Evolutionary conservation across 2,329 filamentous ascomycete genomes (phyloP), one percentile per base, ranked within the genome.

Genomic region (Beauveria sp.): DNA sequence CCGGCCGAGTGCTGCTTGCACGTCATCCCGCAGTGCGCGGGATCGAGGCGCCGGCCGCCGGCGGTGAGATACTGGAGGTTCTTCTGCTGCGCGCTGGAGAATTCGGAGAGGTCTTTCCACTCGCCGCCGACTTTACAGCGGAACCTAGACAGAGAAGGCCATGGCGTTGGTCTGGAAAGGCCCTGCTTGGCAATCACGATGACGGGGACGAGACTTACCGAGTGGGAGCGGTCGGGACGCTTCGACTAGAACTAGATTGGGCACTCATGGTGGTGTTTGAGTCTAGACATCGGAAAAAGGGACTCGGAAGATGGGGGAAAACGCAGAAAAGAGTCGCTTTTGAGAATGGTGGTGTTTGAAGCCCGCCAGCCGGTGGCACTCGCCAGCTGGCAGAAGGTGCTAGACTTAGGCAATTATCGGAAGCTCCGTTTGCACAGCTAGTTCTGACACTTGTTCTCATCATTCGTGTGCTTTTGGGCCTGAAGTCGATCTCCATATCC

Each of bases 1-100:
- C 67, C 67, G 2, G 70, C 63, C 0, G 68, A 67, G 57, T 77
- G 75, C 5, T 74, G 69, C 8, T 67, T 67, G 52, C 75, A 77
- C 0, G 68, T 68, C 74, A 77, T 76, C 31, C 73, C 73, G 1
- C 69, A 71, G 48, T 72, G 71, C 0, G 68, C 68, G 0, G 73
- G 62, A 24, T 73, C 64, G n/a, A 73, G 48, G 3, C 26, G 51
- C 2, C 62, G 28, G 18, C 62, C 22, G 66, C 50, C 42, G 9
- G 6, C 10, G 18, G 28, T 8, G 18, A 20, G 9, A n/a, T 20
- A 1, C 7, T 68, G 67, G 12, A 75, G 52, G 6, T 69, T 57
- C 20, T 65, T 67, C 56, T 71, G 71, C 55, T 77, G 73, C 4
- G 63, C 70, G 6, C 66, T 67, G 5, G 73, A 75, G 61, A 76